Conservation (phyloP, 257 asterid species). For the Solanum ossicruentum region DNA sequence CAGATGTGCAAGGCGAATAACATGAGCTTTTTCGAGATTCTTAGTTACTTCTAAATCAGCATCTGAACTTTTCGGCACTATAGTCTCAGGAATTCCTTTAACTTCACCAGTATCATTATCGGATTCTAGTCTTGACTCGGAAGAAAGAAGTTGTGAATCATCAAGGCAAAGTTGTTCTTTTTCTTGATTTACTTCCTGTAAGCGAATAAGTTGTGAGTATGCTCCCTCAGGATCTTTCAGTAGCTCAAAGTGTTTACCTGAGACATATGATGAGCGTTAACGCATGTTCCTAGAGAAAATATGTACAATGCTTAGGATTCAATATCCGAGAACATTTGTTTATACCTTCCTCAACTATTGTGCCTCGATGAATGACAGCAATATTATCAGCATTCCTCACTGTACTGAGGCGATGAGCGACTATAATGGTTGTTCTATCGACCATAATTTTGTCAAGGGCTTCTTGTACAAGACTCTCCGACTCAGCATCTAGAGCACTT, state of each 20-base stretch:
- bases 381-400: slow-evolving; percentile 52
- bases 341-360: slow-evolving; percentile 50
- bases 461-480: slow-evolving; percentile 60
- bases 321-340: background rate
- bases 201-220: slow-evolving; percentile 28
- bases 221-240: slow-evolving; percentile 28
- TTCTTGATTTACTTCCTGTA: slow-evolving; percentile 19
- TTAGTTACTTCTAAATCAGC: slow-evolving; percentile 7
- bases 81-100: slow-evolving; percentile 1
- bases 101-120: background rate
- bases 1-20: slow-evolving; percentile 41
- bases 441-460: slow-evolving; percentile 60
- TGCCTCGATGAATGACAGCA: slow-evolving; percentile 58
- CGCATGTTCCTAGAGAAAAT: no score
- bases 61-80: background rate
- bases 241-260: slow-evolving; percentile 42
- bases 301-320: background rate
- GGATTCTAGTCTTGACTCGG: background rate
- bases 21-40: slow-evolving; percentile 24
- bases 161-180: background rate
- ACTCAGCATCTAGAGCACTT: slow-evolving; percentile 66
- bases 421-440: slow-evolving; percentile 48
- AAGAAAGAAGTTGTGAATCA: background rate
- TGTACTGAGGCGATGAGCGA: slow-evolving; percentile 65
- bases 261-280: background rate